These are phyloP conservation scores for Nissolia schottii DNA, from an alignment of 306 rosid species.

Conservation along the genomic window DNA sequence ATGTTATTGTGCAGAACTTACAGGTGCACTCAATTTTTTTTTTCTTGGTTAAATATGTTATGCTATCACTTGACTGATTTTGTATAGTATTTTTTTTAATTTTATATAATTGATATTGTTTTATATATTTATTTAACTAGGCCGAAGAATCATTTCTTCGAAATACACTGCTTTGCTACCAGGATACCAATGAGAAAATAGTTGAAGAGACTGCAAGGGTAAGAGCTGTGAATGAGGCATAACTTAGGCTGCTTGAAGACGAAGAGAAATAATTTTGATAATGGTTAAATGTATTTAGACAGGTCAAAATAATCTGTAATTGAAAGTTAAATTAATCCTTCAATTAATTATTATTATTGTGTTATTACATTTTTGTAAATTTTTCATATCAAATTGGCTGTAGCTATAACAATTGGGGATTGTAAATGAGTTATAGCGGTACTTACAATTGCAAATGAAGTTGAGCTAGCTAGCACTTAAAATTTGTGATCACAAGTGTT, in stretches of 20 bases:
- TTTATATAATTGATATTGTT: not conserved
- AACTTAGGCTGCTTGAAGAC: not conserved
- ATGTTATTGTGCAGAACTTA: not conserved
- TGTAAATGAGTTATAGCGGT: too few relatives aligned
- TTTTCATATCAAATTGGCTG: too few relatives aligned
- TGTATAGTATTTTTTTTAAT: not conserved
- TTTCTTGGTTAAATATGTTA: not conserved
- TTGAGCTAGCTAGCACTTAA: too few relatives aligned
- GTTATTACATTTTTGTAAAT: too few relatives aligned
- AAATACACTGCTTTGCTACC: not conserved
- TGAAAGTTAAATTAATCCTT: too few relatives aligned
- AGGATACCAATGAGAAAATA: not conserved
- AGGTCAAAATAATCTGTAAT: too few relatives aligned
- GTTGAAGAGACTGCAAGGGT: not conserved
- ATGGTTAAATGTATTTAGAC: too few relatives aligned
- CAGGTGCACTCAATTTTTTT: not conserved
- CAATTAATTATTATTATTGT: too few relatives aligned
- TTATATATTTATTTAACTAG: not conserved
- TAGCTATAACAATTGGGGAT: too few relatives aligned
- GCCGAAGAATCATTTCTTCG: not conserved
- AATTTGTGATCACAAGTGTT: too few relatives aligned
- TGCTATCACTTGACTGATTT: not conserved
- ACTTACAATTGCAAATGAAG: too few relatives aligned
- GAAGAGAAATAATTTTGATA: not conserved
- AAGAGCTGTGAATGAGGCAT: not conserved